Evolutionary conservation across 345 rosid species (phyloP), one percentile per base, ranked within the genome.

Genomic region (Dovyalis caffra): DNA sequence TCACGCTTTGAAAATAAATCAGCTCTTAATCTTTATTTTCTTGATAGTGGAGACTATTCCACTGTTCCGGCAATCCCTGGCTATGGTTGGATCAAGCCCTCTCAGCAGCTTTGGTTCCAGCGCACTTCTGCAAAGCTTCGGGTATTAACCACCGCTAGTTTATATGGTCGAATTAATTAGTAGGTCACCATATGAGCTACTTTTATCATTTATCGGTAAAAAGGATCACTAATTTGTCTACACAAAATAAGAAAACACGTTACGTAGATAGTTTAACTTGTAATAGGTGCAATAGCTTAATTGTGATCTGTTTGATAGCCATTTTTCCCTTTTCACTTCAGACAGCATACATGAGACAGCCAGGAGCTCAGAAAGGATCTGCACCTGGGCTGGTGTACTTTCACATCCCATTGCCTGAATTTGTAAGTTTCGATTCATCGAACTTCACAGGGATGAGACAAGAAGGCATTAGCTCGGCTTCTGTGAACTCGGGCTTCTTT

Each of bases 351-450:
- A 83, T 51, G 85, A 86, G 80, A 45, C 73, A 85, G 77, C 97
- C 97, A 29, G 60, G 64, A 29, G 80, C 88, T 37, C 92, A 88
- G 78, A 86, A 86, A 63, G 85, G 76, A 63, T 75, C 88, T 10
- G 99, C 99, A 25, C 95, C 97, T 0, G 97, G 97, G n/a, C 90
- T 95, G 34, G 97, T 78, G 12, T 92, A 85, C 85, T 85, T 95
- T 80, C 99, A 95, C 86, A 95, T 95, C 64, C 99, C 97, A 0
- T 75, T 92, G 85, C 97, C 97, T 21, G 99, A 95, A 76, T 91
- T 90, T 68, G 51, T 76, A 43, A 72, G 72, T 28, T 88, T 95
- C 33, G 89, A 84, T 60, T 72, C 87, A n/a, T 79, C 97, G 2
- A 88, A 81, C 71, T 83, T 82, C 85, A 89, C 84, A 11, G 97